phyloP scores from a whole-genome alignment of 352 stramenopile species.

The Phytophthora megakarya region DNA sequence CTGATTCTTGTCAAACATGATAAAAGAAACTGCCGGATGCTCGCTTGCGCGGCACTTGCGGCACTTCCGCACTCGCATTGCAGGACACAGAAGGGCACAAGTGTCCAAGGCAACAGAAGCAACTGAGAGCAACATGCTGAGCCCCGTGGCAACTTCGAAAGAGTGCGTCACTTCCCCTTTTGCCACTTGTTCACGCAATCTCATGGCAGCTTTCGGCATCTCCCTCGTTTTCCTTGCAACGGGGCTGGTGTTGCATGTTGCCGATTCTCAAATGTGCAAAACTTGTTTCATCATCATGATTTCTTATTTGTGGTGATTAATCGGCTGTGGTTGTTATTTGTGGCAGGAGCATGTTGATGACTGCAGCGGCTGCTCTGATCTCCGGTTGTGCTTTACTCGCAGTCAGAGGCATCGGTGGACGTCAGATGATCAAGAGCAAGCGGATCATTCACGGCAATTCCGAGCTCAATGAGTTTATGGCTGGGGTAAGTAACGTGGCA shows the following conservation, averaged over 20 bases:
- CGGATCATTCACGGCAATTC: slow-evolving; percentile 70
- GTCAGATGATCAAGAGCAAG: slow-evolving; percentile 26
- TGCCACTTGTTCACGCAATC: slow-evolving; percentile 9
- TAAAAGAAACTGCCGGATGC: slow-evolving; percentile 11
- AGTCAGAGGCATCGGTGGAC: slow-evolving; percentile 16
- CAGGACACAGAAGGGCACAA: slow-evolving; percentile 4
- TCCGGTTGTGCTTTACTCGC: slow-evolving; percentile 39
- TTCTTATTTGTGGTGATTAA: background rate
- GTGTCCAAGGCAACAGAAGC: background rate
- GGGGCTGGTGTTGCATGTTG: slow-evolving; percentile 14
- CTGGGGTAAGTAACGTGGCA: slow-evolving; percentile 39
- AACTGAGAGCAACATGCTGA: slow-evolving; percentile 18
- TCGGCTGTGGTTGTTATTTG: background rate
- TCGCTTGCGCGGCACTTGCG: background rate
- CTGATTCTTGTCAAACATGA: slow-evolving; percentile 13
- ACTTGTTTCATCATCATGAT: background rate
- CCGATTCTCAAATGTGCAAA: slow-evolving; percentile 24
- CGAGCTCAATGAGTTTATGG: slow-evolving; percentile 69
- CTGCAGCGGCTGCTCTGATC: slow-evolving; percentile 33
- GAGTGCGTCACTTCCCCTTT: slow-evolving; percentile 27
- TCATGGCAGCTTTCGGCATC: slow-evolving; percentile 9
- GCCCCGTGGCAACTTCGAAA: slow-evolving; percentile 18
- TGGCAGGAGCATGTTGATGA: slow-evolving; percentile 32
- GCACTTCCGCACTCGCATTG: slow-evolving; percentile 3
- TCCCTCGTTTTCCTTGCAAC: slow-evolving; percentile 12